Base-by-base conservation (phyloP, 305 asterid species). In the Nicotiana rustica region DNA sequence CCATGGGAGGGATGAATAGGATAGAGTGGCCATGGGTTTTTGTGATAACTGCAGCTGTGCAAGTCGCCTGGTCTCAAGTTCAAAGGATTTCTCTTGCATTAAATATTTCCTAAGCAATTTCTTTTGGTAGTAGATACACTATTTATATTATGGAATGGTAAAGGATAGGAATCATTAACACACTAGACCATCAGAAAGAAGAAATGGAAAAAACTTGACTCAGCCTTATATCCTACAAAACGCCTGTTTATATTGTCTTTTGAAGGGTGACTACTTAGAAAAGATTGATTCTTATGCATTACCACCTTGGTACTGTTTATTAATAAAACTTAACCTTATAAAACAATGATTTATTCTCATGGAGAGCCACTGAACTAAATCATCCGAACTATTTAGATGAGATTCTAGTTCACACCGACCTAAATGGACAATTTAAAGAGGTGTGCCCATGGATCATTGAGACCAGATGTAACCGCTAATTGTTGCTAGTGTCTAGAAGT, bases 51-150 rank as follows among this genome's bases (percentile, higher is more conserved):
- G 95, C 73, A 93, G 85, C 79, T 91, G 90, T 66, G 95, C 87
- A 83, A 92, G 86, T 75, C 89, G 97, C 85, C 83, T 83, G 0
- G 86, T 82, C 91, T 92, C 95, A 79, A 89, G 70, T 57, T 86
- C 88, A 25, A 79, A 90, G 59, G 86, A 87, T 4, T 81, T 89
- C 62, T 89, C 92, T 83, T 91, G 93, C 87, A 86, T 82, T 65
- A 86, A 86, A 81, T 89, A 92, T 85, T 92, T 87, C 66, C 86
- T 84, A 64, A 87, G 76, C 77, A 85, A 35, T 35, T 35, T 35
- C 6, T 35, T 35, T 35, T 35, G 38, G 38, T 4, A 35, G 38
- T 35, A 7, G 56, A 47, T 47, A 49, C 4, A 49, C 1, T 49
- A 49, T 49, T 49, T 15, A 49, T 10, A 4, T 10, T 2, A 49